Conservation (phyloP, 257 asterid genomes). For the Linderniella brevidens region DNA sequence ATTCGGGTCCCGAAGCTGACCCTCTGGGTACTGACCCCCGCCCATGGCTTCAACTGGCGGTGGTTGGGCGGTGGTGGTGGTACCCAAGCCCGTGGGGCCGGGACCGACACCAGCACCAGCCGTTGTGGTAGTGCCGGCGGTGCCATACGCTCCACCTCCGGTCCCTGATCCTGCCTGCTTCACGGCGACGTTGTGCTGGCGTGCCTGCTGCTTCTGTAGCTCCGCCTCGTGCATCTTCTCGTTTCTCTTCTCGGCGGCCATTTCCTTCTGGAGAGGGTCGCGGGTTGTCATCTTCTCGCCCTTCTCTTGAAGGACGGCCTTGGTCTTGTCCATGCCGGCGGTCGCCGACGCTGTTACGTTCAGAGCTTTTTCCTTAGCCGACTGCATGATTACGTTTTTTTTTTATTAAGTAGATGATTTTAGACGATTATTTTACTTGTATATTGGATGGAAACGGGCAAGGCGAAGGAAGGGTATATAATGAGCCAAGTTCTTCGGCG, state of each 20-base stretch:
- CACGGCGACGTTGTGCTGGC: constrained; percentile 13
- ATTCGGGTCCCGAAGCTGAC: too few relatives aligned
- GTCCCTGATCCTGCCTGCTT: constrained; percentile 3
- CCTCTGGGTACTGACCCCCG: too few relatives aligned
- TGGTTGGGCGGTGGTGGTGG: too few relatives aligned
- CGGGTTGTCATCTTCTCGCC: constrained; percentile 23
- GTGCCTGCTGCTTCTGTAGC: constrained; percentile 17
- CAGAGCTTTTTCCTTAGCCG: constrained; percentile 31
- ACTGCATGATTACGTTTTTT: constrained; percentile 37
- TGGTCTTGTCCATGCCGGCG: constrained; percentile 42
- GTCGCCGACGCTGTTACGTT: constrained; percentile 39
- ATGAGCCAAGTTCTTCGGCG: too few relatives aligned
- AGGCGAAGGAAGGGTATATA: too few relatives aligned
- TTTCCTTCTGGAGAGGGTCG: constrained; percentile 28
- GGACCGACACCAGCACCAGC: too few relatives aligned
- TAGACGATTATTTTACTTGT: neutral
- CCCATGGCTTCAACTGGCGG: too few relatives aligned
- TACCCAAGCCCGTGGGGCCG: too few relatives aligned
- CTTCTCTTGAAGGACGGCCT: constrained; percentile 31
- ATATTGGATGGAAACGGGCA: neutral
- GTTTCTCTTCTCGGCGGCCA: constrained; percentile 26
- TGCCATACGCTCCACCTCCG: neutral
- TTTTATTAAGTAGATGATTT: too few relatives aligned
- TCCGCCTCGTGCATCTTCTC: constrained; percentile 19
- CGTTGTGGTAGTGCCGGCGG: too few relatives aligned